Evolutionary conservation across 441 rosid species (phyloP).

Genomic region (Jatropha multifida): DNA sequence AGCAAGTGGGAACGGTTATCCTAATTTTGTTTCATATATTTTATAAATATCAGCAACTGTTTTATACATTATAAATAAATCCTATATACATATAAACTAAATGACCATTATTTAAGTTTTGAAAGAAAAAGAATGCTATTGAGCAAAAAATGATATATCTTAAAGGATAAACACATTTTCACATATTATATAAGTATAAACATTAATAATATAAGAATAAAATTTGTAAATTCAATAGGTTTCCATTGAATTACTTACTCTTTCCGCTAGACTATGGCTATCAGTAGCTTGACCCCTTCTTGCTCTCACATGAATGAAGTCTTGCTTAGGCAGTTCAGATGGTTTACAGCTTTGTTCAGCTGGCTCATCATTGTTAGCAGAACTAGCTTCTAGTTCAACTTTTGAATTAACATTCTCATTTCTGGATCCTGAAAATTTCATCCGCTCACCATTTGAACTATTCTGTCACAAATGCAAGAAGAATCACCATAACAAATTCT

Average conservation of each 20-base stretch:
- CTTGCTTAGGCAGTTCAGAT: constrained; percentile 64
- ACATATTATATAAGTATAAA: background rate
- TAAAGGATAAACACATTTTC: background rate
- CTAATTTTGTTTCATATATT: background rate
- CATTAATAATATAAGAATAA: background rate
- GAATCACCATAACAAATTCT: constrained; percentile 27
- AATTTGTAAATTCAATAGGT: constrained; percentile 13
- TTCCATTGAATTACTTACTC: constrained; percentile 53
- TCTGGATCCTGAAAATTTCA: constrained; percentile 41
- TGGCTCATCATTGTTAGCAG: constrained; percentile 52
- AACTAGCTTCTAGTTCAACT: constrained; percentile 62
- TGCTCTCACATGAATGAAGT: constrained; percentile 73
- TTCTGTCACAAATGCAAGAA: constrained; percentile 43
- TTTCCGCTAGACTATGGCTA: constrained; percentile 83
- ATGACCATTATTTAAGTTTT: background rate
- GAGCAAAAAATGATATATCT: background rate
- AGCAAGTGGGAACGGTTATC: background rate
- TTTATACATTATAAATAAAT: background rate
- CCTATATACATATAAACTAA: background rate
- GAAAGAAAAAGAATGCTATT: background rate
- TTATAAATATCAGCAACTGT: background rate
- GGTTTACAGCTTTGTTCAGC: constrained; percentile 55
- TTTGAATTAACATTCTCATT: constrained; percentile 49
- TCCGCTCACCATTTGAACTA: constrained; percentile 56
- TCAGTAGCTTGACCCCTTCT: constrained; percentile 91